Percentiles rank a stretch among this genome's conserved stretches.
Evolutionary conservation across 192 early-diverging fungal species (phyloP).

Genomic region (Backusella parvicylindrica): DNA sequence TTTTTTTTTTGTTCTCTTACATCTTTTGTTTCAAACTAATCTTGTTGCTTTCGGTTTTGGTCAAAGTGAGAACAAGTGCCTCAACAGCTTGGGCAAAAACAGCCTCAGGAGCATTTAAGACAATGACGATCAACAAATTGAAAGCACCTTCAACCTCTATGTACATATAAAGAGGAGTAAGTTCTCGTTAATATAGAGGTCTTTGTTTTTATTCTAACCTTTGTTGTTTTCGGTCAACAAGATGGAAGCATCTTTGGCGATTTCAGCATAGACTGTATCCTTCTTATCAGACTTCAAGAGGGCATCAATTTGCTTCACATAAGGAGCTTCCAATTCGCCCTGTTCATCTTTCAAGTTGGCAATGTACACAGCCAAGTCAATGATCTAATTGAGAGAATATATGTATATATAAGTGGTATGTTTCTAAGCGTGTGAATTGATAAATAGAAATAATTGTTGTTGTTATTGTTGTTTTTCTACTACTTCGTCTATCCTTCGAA

Average conservation of each 20-base stretch:
- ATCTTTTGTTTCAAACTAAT: conserved; percentile 59
- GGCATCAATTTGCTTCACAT: conserved; percentile 45
- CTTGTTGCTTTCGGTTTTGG: conserved; percentile 44
- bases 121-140: conserved; percentile 69
- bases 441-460: neutral
- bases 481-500: neutral
- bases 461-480: neutral
- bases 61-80: conserved; percentile 42
- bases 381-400: conserved; percentile 41
- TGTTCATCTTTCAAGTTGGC: conserved; percentile 51
- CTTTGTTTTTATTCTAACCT: too few relatives aligned
- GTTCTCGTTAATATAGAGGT: neutral
- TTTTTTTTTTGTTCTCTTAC: conserved; percentile 26
- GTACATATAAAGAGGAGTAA: neutral
- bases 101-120: conserved; percentile 44
- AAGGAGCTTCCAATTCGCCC: conserved; percentile 40
- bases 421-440: neutral
- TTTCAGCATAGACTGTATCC: conserved; percentile 49
- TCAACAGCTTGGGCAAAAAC: conserved; percentile 43
- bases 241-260: conserved; percentile 51
- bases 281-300: conserved; percentile 58
- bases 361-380: conserved; percentile 71
- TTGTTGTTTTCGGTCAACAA: conserved; percentile 57
- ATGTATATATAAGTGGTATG: neutral
- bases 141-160: conserved; percentile 63